Percentiles rank a stretch among this genome's conserved stretches.
These are phyloP conservation scores for Yamadazyma phyllophila DNA, from an alignment of 805 yeast genomes.

Conservation along the genomic window DNA sequence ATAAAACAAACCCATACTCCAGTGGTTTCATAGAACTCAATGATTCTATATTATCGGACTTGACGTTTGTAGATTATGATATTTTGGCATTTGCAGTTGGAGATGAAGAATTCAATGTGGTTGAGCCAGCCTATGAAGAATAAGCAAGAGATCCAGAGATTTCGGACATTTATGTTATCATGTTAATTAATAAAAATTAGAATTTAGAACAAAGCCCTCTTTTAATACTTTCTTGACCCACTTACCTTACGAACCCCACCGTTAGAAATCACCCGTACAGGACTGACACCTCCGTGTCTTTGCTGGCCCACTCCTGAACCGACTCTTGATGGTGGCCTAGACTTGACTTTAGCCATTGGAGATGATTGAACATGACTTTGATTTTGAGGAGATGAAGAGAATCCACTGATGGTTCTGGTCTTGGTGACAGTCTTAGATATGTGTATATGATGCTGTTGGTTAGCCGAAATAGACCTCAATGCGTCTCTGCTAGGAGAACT, in stretches of 20 bases:
- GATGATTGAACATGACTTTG: constrained; percentile 10
- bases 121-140: constrained; percentile 36
- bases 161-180: constrained; percentile 1
- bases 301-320: constrained; percentile 15
- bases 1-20: constrained; percentile 31
- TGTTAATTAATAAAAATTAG: constrained; percentile 7
- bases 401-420: constrained; percentile 13
- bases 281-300: constrained; percentile 14
- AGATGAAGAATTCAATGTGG: constrained; percentile 35
- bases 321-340: constrained; percentile 19
- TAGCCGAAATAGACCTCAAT: constrained; percentile 36
- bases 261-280: constrained; percentile 18
- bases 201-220: background rate
- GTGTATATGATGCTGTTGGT: constrained; percentile 28
- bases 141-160: background rate
- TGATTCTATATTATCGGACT: constrained; percentile 26
- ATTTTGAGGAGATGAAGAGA: constrained; percentile 15
- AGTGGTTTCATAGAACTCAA: constrained; percentile 35
- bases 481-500: constrained; percentile 34
- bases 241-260: constrained; percentile 27
- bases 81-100: constrained; percentile 40
- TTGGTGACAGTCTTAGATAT: constrained; percentile 18
- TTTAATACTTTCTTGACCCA: constrained; percentile 17
- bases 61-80: constrained; percentile 39
- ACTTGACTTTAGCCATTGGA: constrained; percentile 15